phyloP scores from a whole-genome alignment of 2,329 filamentous ascomycete species.

The Proliferodiscus dingleyae region DNA sequence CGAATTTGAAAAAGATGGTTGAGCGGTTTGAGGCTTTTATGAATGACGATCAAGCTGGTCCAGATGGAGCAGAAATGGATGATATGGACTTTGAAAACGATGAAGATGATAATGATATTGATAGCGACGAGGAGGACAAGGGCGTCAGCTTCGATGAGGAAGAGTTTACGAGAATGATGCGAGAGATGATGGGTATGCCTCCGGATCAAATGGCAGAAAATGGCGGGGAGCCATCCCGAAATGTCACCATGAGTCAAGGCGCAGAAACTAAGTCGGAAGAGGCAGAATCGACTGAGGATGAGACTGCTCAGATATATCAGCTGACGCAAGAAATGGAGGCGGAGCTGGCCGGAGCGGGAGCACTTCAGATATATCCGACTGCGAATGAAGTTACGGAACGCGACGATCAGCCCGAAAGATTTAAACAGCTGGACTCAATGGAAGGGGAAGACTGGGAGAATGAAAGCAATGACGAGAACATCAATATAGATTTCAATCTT shows the following conservation, averaged over 20 bases:
- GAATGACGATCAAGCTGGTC: slow-evolving; percentile 75
- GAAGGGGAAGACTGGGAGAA: slow-evolving; percentile 33
- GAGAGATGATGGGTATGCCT: slow-evolving; percentile 77
- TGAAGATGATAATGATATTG: slow-evolving; percentile 45
- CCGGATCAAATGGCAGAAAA: slow-evolving; percentile 12
- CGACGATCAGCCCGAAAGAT: slow-evolving; percentile 18
- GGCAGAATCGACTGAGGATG: slow-evolving; percentile 36
- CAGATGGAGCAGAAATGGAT: slow-evolving; percentile 69
- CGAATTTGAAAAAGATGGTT: slow-evolving; percentile 84
- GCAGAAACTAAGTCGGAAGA: slow-evolving; percentile 31
- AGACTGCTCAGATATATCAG: slow-evolving; percentile 58
- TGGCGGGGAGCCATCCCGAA: slow-evolving; percentile 1
- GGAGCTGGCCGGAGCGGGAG: slow-evolving; percentile 66
- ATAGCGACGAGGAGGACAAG: slow-evolving; percentile 64
- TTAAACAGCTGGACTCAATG: slow-evolving; percentile 16
- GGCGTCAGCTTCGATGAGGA: slow-evolving; percentile 78
- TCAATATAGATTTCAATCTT: slow-evolving; percentile 80
- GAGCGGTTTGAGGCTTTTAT: slow-evolving; percentile 89
- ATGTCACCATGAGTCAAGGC: slow-evolving; percentile 8
- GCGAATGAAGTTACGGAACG: slow-evolving; percentile 31
- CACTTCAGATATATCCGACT: slow-evolving; percentile 49
- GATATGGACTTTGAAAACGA: slow-evolving; percentile 62
- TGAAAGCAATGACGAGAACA: slow-evolving; percentile 53
- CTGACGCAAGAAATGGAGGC: slow-evolving; percentile 66
- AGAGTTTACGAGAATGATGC: slow-evolving; percentile 83